Percentiles rank a stretch among this genome's conserved stretches.
phyloP scores from a whole-genome alignment of 441 rosid genomes.

The Breynia disticha region DNA sequence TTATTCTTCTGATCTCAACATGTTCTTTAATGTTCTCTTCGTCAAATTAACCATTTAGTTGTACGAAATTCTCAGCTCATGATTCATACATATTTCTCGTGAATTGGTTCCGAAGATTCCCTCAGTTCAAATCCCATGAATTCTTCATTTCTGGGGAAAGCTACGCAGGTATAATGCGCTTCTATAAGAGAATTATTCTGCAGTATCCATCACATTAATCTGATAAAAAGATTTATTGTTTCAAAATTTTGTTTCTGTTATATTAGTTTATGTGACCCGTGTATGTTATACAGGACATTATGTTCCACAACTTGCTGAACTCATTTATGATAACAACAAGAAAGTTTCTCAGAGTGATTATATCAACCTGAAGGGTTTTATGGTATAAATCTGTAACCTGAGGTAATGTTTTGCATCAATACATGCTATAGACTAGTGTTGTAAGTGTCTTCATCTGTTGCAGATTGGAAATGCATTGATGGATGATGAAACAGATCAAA shows the following conservation, averaged over 20 bases:
- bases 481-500: conserved; percentile 63
- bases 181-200: no score
- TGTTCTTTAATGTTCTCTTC: background rate
- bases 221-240: no score
- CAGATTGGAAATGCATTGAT: conserved; percentile 71
- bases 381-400: conserved; percentile 13
- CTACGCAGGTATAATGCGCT: conserved; percentile 44
- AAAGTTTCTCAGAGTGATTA: conserved; percentile 14
- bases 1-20: background rate
- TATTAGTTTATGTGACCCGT: no score
- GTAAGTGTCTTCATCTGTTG: background rate
- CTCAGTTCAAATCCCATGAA: conserved; percentile 59
- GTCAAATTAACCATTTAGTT: background rate
- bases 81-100: conserved; percentile 55
- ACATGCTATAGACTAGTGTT: no score
- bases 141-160: conserved; percentile 72
- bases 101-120: conserved; percentile 64
- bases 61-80: conserved; percentile 27
- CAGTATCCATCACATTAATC: no score
- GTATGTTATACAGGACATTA: conserved; percentile 33
- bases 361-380: conserved; percentile 40
- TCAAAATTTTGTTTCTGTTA: background rate
- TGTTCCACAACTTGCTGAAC: conserved; percentile 41
- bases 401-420: background rate
- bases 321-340: conserved; percentile 27